Evolutionary conservation across 345 rosid genomes (phyloP).

Genomic region (Clausena lansium): DNA sequence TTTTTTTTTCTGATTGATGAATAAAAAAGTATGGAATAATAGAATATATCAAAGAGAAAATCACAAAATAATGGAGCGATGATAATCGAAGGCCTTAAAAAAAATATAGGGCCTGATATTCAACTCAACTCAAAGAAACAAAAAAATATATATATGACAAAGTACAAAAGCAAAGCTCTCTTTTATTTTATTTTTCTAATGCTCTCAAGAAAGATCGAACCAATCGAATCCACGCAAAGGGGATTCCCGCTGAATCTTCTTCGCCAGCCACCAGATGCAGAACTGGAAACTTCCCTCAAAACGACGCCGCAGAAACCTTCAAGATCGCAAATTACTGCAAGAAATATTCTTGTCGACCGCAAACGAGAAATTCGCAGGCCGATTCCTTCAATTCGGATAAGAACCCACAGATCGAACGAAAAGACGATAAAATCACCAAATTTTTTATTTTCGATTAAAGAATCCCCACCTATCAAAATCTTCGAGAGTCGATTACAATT

Average conservation of each 20-base stretch:
- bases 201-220: constrained; percentile 28
- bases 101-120: constrained; percentile 40
- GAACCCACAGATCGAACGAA: background rate
- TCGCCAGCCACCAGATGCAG: background rate
- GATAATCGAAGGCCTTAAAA: constrained; percentile 34
- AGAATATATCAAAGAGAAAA: constrained; percentile 12
- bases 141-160: constrained; percentile 4
- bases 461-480: constrained; percentile 3
- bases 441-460: background rate
- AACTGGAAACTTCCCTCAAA: background rate
- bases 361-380: constrained; percentile 8
- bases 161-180: constrained; percentile 18
- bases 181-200: background rate
- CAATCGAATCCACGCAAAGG: constrained; percentile 8
- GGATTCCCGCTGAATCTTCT: constrained; percentile 1
- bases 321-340: background rate
- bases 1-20: constrained; percentile 19
- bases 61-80: background rate
- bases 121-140: constrained; percentile 19
- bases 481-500: background rate
- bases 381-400: constrained; percentile 1
- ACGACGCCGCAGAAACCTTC: background rate
- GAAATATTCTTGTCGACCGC: background rate
- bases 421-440: background rate
- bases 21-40: constrained; percentile 13